Conservation (phyloP, 805 yeast species). For the Metschnikowia shivogae region DNA sequence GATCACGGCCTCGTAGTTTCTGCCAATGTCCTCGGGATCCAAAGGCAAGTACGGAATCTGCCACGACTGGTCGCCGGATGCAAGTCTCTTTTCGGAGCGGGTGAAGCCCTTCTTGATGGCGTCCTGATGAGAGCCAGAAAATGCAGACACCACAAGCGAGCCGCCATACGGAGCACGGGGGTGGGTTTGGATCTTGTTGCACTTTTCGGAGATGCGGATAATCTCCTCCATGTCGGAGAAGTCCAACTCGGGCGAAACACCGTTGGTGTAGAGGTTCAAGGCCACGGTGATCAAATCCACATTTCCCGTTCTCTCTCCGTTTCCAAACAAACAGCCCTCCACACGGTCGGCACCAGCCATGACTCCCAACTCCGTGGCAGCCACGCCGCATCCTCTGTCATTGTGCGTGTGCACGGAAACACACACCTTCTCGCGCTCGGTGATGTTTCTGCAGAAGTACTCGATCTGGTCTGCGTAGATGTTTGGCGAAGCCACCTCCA, state of each 20-base stretch:
- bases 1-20: conserved; percentile 77
- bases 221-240: conserved; percentile 64
- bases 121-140: conserved; percentile 71
- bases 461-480: conserved; percentile 79
- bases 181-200: conserved; percentile 71
- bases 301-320: conserved; percentile 84
- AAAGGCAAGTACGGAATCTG: conserved; percentile 72
- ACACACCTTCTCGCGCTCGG: conserved; percentile 67
- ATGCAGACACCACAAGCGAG: conserved; percentile 73
- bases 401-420: conserved; percentile 74
- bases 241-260: conserved; percentile 67
- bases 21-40: conserved; percentile 78
- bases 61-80: conserved; percentile 49
- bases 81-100: conserved; percentile 49
- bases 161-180: conserved; percentile 82
- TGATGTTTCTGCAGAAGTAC: conserved; percentile 61
- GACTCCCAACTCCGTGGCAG: conserved; percentile 72
- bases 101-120: conserved; percentile 66
- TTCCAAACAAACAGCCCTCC: conserved; percentile 79
- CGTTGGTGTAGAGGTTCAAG: conserved; percentile 73
- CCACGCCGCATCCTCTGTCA: conserved; percentile 82
- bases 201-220: conserved; percentile 66
- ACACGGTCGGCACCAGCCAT: conserved; percentile 85
- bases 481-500: conserved; percentile 72
- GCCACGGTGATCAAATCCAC: conserved; percentile 76